Evolutionary conservation across 1,139 yeast genomes (phyloP), one percentile per base, ranked within the genome.

Genomic region (Pichia sp.): DNA sequence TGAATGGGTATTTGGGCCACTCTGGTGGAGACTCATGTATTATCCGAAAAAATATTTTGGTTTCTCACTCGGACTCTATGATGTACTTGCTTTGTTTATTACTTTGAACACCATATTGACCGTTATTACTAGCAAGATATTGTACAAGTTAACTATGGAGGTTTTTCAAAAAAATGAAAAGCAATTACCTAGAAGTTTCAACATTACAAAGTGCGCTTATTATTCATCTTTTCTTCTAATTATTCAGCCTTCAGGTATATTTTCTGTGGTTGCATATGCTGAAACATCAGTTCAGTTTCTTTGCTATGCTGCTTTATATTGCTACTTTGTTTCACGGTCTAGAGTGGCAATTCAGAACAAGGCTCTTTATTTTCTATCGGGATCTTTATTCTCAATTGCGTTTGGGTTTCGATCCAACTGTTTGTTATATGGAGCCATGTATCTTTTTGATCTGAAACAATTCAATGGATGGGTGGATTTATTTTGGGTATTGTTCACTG

Each of bases 1-100:
- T 68, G 95, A 90, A 70, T 87, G 83, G 78, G 97, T 95, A 8
- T 93, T 90, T 68, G 85, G 96, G 44, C 87, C 89, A 6, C 69
- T 82, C 4, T 90, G 97, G 95, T 78, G 87, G 73, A 65, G 79
- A 47, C 56, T 82, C 3, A 70, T 89, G 26, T 47, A 55, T 4
- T 55, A 47, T 32, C 3, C 31, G 6, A 23, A 30, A 6, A 48
- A 6, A 30, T 31, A n/a, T n/a, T 23, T 32, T 7, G 5, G 19
- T 6, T 1, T 45, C 7, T 16, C 32, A 45, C 19, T 19, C 11
- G 64, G 63, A 4, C 70, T 81, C 53, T 82, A 82, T 64, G 62
- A 64, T 40, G 73, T 75, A 36, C 70, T 84, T 13, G 51, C 60
- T 5, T 5, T 72, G 16, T 79, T 80, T 6, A 67, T 84, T 2